Base-by-base conservation (phyloP, 78 protist species). In the Dictyostelium brefeldianum region DNA sequence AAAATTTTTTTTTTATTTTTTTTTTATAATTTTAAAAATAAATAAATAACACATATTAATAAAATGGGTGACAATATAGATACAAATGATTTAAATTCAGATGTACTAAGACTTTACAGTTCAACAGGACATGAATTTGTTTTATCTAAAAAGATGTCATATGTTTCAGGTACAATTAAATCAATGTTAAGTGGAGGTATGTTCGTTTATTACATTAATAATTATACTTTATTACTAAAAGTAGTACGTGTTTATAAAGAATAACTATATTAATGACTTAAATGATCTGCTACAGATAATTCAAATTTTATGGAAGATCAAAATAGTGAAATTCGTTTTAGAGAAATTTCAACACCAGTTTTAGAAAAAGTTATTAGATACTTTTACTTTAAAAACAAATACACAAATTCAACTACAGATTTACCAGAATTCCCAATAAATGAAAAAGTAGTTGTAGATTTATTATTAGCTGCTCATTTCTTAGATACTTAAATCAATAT, bases 181-280 rank as follows among this genome's bases (percentile, higher is more conserved):
- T 81, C 96, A 25, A 97, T 97, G 98, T 87, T 97, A 29, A 25
- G 80, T 25, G 98, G 97, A 1, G 97, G 97, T 94, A 46, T 3
- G 95, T 5, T n/a, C n/a, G n/a, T n/a, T n/a, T n/a, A n/a, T n/a
- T n/a, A n/a, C n/a, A n/a, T n/a, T n/a, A n/a, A 53, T 53, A 12
- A 11, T 53, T n/a, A n/a, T n/a, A n/a, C 57, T 53, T 11, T 53
- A 53, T 53, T 53, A 53, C 11, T 12, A 12, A 8, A 12, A 53
- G 57, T 53, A 53, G 57, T 53, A 53, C 11, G 11, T 53, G 22
- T 53, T 11, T 53, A 53, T 12, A 8, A 12, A 12, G 11, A 12
- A 53, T 53, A 53, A 8, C 22, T 8, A 53, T 53, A 11, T 12
- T 53, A 11, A 53, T 53, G 57, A 53, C 11, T 53, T n/a, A n/a